These are phyloP conservation scores for Jackrogersella multiformis DNA, from an alignment of 495 filamentous ascomycete genomes.

Conservation along the genomic window DNA sequence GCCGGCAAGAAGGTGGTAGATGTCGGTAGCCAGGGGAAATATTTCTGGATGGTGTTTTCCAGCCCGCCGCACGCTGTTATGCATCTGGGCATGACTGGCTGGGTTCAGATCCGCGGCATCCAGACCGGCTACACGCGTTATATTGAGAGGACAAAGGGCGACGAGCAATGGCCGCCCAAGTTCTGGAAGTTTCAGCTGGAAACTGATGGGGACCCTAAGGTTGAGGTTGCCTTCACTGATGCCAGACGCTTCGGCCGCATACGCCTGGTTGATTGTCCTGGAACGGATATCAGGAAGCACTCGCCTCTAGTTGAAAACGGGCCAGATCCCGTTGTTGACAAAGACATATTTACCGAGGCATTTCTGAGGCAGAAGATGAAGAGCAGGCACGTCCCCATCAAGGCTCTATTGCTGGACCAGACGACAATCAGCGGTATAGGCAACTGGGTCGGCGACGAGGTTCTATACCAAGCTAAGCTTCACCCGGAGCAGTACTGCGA, in stretches of 20 bases:
- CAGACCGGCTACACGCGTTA: constrained; percentile 73
- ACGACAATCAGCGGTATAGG: constrained; percentile 91
- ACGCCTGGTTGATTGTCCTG: constrained; percentile 82
- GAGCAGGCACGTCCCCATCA: constrained; percentile 82
- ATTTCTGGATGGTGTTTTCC: constrained; percentile 77
- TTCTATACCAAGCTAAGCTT: constrained; percentile 84
- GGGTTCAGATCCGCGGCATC: constrained; percentile 84
- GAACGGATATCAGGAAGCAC: constrained; percentile 74
- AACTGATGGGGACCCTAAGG: constrained; percentile 62
- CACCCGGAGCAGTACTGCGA: constrained; percentile 94
- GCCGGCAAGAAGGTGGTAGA: constrained; percentile 78
- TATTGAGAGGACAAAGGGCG: constrained; percentile 72
- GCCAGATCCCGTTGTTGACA: constrained; percentile 90
- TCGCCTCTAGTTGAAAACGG: constrained; percentile 88
- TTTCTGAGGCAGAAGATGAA: constrained; percentile 75
- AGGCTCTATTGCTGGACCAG: constrained; percentile 88
- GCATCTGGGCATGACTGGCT: constrained; percentile 91
- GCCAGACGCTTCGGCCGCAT: constrained; percentile 77
- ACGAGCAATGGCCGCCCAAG: constrained; percentile 84
- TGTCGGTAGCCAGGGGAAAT: constrained; percentile 90
- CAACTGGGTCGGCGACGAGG: constrained; percentile 96
- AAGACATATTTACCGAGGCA: constrained; percentile 73
- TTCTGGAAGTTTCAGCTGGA: constrained; percentile 86
- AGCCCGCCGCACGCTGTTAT: constrained; percentile 83
- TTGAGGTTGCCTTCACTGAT: constrained; percentile 87